Base-by-base conservation (phyloP, 192 early-diverging fungal genomes). In the Chytriomyces hyalinus region DNA sequence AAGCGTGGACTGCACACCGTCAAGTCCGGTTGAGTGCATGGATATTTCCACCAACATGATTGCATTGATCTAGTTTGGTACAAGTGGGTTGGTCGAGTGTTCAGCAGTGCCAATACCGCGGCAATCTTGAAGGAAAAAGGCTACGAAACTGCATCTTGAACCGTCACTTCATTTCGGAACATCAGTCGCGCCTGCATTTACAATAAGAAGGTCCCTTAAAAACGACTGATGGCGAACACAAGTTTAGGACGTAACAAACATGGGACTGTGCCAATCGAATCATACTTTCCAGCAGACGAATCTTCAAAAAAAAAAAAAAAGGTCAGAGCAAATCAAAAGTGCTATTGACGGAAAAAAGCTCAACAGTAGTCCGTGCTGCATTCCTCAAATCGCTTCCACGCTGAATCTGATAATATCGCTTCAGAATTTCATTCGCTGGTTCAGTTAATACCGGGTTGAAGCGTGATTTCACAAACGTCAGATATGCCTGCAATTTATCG, bases 291-390 rank as follows among this genome's bases (percentile, higher is more conserved):
- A 86, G 71, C 44, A 86, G 51, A 17, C 85, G 84, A 78, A 85
- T 80, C 80, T 81, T 22, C 5, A 5, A 13, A n/a, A 4, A 48
- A 49, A 8, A 70, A 70, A 28, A 22, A 13, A 28, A 81, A 76
- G 43, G 6, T 13, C 7, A 36, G 36, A 1, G 57, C 61, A 78
- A 17, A 26, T 69, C 22, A 79, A 28, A 13, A 78, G n/a, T 17
- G 49, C 65, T 4, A 1, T 0, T 57, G 1, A 20, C 0, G 20
- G 20, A 57, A 92, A 76, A 76, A 5, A 92, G 64, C 44, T 89
- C 81, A 47, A 93, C 87, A 0, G 93, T 94, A 50, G 93, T 94
- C 49, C 93, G 77, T 0, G 92, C 92, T 1, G 89, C 87, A 53
- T 90, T 90, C 22, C 87, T 77, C 13, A 85, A 53, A 75, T 94